A percentile compares a stretch with the other conserved stretches of the same genome.
These are phyloP conservation scores for Yamadazyma epiphylla DNA, from an alignment of 1,139 yeast genomes.

Conservation along the genomic window DNA sequence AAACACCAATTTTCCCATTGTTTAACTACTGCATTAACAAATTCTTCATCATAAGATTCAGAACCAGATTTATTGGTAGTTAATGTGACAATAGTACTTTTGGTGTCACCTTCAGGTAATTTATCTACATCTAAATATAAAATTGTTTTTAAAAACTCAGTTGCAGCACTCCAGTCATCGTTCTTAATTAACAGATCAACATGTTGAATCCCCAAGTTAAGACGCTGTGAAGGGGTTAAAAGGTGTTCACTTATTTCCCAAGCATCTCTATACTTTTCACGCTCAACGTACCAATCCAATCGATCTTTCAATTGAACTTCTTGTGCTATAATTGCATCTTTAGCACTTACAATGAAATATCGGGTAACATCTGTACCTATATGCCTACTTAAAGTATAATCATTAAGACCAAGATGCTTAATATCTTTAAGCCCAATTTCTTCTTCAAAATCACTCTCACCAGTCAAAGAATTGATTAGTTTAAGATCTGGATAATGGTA, in stretches of 20 bases:
- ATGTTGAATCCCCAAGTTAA: slow-evolving; percentile 61
- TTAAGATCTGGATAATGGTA: slow-evolving; percentile 63
- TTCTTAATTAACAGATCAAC: slow-evolving; percentile 51
- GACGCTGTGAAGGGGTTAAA: slow-evolving; percentile 45
- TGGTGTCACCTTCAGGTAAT: slow-evolving; percentile 28
- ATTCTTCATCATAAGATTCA: slow-evolving; percentile 23
- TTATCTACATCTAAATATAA: slow-evolving; percentile 27
- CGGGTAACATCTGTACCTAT: slow-evolving; percentile 30
- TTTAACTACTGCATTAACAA: slow-evolving; percentile 27
- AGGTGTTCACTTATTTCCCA: slow-evolving; percentile 71
- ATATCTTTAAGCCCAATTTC: slow-evolving; percentile 65
- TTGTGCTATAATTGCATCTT: slow-evolving; percentile 75
- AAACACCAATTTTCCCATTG: slow-evolving; percentile 71
- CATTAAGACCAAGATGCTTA: slow-evolving; percentile 70
- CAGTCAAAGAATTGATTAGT: slow-evolving; percentile 59
- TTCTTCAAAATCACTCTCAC: slow-evolving; percentile 80
- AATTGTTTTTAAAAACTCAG: slow-evolving; percentile 43
- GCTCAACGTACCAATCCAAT: slow-evolving; percentile 66
- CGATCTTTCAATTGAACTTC: slow-evolving; percentile 67
- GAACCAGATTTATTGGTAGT: slow-evolving; percentile 10
- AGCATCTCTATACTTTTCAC: slow-evolving; percentile 56
- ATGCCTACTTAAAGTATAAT: slow-evolving; percentile 61
- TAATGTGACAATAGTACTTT: slow-evolving; percentile 19
- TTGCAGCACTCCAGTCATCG: slow-evolving; percentile 57
- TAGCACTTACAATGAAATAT: slow-evolving; percentile 73